phyloP scores from a whole-genome alignment of 345 rosid species.

The Durio zibethinus region DNA sequence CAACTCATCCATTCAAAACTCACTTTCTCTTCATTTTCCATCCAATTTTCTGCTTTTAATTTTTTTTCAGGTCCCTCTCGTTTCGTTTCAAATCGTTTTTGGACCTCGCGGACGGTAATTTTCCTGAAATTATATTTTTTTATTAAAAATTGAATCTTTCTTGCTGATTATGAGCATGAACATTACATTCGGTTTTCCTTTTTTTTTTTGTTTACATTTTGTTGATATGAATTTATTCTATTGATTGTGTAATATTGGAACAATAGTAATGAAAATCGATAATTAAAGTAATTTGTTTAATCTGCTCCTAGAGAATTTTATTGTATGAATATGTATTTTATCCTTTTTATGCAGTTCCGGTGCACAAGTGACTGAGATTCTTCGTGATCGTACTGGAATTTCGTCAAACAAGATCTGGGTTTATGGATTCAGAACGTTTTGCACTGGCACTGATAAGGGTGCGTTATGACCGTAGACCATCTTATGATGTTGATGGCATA shows the following conservation, averaged over 20 bases:
- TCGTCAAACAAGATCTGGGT: constrained; percentile 47
- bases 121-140: not conserved
- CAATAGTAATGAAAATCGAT: not conserved
- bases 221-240: not conserved
- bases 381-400: constrained; percentile 34
- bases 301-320: not conserved
- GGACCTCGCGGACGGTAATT: constrained; percentile 56
- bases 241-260: not conserved
- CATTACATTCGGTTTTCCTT: not conserved
- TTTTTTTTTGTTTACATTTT: not conserved
- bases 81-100: constrained; percentile 29
- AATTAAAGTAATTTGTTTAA: not conserved
- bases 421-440: constrained; percentile 67
- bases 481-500: not conserved
- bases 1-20: not conserved
- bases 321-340: constrained; percentile 18
- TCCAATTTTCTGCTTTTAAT: not conserved
- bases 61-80: constrained; percentile 39
- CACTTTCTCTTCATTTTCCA: not conserved
- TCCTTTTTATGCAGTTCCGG: constrained; percentile 39
- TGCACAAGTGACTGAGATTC: constrained; percentile 38
- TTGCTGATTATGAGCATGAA: not conserved
- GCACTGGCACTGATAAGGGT: constrained; percentile 66
- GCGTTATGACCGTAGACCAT: not conserved
- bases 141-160: not conserved